Conservation (phyloP, 805 yeast species). For the Sugiyamaella qingdaonensis region DNA sequence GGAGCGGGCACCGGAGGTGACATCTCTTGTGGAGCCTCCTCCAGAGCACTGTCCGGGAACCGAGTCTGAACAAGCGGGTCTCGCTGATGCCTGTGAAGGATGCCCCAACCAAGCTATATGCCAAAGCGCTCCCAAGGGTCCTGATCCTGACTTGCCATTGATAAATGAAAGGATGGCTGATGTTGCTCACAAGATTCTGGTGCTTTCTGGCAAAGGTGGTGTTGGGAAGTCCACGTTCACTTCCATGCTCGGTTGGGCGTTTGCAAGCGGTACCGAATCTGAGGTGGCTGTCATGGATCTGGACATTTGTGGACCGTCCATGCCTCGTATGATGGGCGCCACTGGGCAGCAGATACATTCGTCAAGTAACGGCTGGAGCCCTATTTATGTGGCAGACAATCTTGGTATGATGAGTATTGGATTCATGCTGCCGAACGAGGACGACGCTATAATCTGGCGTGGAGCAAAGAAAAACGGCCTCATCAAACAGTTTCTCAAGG, state of each 20-base stretch:
- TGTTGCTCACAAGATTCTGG: conserved; percentile 72
- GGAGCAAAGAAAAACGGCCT: conserved; percentile 93
- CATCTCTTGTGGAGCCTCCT: conserved; percentile 42
- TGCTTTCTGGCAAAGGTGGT: conserved; percentile 70
- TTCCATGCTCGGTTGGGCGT: conserved; percentile 93
- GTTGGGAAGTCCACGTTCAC: conserved; percentile 98
- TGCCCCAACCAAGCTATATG: conserved; percentile 94
- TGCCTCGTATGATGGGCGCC: conserved; percentile 93
- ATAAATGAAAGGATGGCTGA: conserved; percentile 64
- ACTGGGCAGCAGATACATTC: conserved; percentile 81
- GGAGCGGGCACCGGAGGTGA: not conserved
- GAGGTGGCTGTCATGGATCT: conserved; percentile 97
- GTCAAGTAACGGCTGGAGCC: conserved; percentile 92
- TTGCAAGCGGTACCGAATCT: conserved; percentile 65
- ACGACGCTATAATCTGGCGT: conserved; percentile 94
- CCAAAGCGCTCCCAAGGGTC: conserved; percentile 77
- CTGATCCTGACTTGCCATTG: conserved; percentile 85
- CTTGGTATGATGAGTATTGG: conserved; percentile 94
- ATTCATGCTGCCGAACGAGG: conserved; percentile 88
- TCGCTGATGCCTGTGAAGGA: conserved; percentile 88
- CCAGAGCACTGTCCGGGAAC: conserved; percentile 99
- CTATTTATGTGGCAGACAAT: conserved; percentile 93
- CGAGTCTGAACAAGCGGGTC: conserved; percentile 89
- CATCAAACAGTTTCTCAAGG: conserved; percentile 88
- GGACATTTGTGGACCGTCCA: conserved; percentile 96